Conservation (phyloP, 257 asterid genomes). For the Solanum sitiens region DNA sequence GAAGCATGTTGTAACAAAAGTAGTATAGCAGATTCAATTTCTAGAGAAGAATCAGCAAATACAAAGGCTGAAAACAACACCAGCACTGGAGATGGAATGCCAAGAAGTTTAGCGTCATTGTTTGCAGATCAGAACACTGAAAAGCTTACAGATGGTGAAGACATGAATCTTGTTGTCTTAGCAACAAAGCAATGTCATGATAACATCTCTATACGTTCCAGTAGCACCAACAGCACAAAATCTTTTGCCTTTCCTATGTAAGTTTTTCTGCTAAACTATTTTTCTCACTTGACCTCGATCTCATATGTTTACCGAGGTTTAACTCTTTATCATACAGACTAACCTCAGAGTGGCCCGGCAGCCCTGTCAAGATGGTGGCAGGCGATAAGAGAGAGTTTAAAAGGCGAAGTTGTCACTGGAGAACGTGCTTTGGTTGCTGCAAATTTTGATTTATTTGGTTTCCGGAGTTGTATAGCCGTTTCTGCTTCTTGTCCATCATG, state of each 20-base stretch:
- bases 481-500: neutral
- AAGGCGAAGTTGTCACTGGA: slow-evolving; percentile 2
- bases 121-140: neutral
- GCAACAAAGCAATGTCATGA: neutral
- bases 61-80: neutral
- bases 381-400: neutral
- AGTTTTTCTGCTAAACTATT: neutral
- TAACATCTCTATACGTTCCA: slow-evolving; percentile 17
- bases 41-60: neutral
- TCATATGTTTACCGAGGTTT: neutral
- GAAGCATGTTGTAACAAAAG: neutral
- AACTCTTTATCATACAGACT: slow-evolving; percentile 1
- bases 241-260: slow-evolving; percentile 29
- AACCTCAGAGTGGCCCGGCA: slow-evolving; percentile 12
- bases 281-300: neutral
- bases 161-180: neutral
- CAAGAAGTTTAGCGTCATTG: neutral
- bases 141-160: neutral
- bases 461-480: neutral
- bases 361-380: slow-evolving; percentile 18
- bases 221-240: slow-evolving; percentile 22
- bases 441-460: neutral
- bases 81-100: neutral
- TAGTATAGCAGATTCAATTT: neutral
- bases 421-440: slow-evolving; percentile 6